A percentile compares a stretch with the other conserved stretches of the same genome.
Evolutionary conservation across 805 yeast species (phyloP).

Genomic region (Starmerella cellae): DNA sequence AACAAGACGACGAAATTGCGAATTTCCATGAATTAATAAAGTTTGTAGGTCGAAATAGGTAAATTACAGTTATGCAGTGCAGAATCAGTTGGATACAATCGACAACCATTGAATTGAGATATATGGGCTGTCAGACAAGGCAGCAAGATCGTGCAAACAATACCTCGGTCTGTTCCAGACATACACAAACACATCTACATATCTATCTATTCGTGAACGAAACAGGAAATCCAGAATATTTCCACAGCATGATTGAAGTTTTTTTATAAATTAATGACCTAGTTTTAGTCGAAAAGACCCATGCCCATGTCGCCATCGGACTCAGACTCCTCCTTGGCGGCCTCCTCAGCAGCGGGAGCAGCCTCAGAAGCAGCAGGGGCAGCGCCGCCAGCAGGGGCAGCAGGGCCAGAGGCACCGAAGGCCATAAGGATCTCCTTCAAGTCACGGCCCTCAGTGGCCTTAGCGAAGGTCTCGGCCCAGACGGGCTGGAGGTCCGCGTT

Average conservation of each 20-base stretch:
- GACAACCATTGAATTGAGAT: no score
- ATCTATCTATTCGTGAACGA: no score
- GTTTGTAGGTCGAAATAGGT: no score
- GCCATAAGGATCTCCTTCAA: constrained; percentile 61
- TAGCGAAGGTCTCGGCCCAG: constrained; percentile 77
- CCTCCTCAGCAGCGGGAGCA: constrained; percentile 62
- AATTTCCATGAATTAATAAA: no score
- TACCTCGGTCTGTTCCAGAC: no score
- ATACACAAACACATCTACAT: no score
- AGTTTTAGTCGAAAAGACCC: constrained; percentile 89
- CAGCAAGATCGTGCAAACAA: no score
- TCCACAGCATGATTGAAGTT: background rate
- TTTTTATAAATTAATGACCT: constrained; percentile 10
- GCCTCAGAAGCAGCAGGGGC: constrained; percentile 52
- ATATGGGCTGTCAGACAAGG: no score
- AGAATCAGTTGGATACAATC: no score
- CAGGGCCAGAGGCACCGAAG: constrained; percentile 60
- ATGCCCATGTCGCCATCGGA: constrained; percentile 78
- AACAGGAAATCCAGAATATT: no score
- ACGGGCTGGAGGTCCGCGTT: constrained; percentile 41
- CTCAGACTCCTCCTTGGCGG: constrained; percentile 46
- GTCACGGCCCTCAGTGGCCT: constrained; percentile 75
- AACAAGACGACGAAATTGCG: no score
- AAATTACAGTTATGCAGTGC: no score
- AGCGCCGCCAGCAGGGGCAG: constrained; percentile 95